Base-by-base conservation (phyloP, 192 early-diverging fungal species). In the Coemansia reversa region DNA sequence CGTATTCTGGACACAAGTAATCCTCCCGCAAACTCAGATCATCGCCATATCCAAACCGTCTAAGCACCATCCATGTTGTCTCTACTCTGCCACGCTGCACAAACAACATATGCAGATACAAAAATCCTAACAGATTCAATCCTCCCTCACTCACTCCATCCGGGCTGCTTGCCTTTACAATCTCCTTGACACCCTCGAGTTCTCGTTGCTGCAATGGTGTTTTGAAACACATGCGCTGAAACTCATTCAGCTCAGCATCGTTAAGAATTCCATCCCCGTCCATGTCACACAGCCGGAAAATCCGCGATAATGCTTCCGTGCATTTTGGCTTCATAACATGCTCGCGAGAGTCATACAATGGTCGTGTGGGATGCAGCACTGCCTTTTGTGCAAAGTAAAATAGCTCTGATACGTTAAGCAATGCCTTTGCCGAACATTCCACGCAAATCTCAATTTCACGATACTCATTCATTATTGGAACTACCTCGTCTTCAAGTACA, bases 311-410 rank as follows among this genome's bases (percentile, higher is more conserved):
- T 7, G 97, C 97, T 58, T 94, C 93, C 5, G 92, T 85, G 72
- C 96, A 98, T 19, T 86, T 89, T 2, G 89, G 91, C 70, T 96
- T 98, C 47, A 99, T 70, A 5, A 42, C 59, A 72, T 98, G 95
- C 68, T 93, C 94, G 51, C 92, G 82, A 4, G 93, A 92, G 80
- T 99, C 96, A 63, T 98, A 99, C 24, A 99, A 83, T 4, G 96
- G 96, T 12, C 93, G 92, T 2, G 96, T 98, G 5, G 97, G 97
- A 68, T 99, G 94, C 48, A 98, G 72, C 11, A 99, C 96, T 5
- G 97, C 97, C 75, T 98, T 98, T 85, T 99, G 97, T 5, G 97
- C 97, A 88, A 98, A 98, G 76, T 98, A 99, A 73, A 99, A 99
- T n/a, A 99, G 94, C 85, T 99, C 97, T 0, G 94, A 93, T 1